These are phyloP conservation scores for Fusarium sp. DNA, from an alignment of 2,329 filamentous ascomycete genomes.

Conservation along the genomic window DNA sequence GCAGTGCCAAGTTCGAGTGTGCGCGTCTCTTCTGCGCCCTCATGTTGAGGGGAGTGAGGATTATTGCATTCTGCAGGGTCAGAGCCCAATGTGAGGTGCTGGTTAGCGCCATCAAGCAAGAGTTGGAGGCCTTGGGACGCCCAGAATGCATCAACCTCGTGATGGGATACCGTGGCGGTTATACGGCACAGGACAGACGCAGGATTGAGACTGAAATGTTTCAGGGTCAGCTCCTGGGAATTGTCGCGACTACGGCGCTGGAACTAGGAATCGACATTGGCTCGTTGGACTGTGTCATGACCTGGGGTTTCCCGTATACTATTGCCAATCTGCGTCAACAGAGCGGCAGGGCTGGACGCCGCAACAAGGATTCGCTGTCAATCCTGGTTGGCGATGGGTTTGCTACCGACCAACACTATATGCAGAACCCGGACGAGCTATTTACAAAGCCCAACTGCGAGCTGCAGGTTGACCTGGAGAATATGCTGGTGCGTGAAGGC, in stretches of 20 bases:
- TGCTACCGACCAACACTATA: slow-evolving; percentile 94
- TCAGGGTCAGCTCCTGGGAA: slow-evolving; percentile 90
- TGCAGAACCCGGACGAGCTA: slow-evolving; percentile 94
- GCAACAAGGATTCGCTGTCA: slow-evolving; percentile 93
- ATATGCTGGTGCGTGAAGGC: slow-evolving; percentile 90
- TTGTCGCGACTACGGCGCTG: slow-evolving; percentile 92
- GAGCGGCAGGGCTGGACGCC: slow-evolving; percentile 88
- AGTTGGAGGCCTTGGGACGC: slow-evolving; percentile 79
- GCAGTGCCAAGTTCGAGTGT: slow-evolving; percentile 85
- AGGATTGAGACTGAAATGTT: slow-evolving; percentile 97
- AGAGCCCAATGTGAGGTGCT: slow-evolving; percentile 90
- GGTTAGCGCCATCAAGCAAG: slow-evolving; percentile 81
- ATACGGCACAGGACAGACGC: slow-evolving; percentile 89
- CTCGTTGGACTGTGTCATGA: slow-evolving; percentile 91
- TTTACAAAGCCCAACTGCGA: slow-evolving; percentile 92
- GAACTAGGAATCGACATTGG: slow-evolving; percentile 97
- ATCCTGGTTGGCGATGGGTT: slow-evolving; percentile 91
- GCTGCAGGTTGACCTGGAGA: slow-evolving; percentile 90
- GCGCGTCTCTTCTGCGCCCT: slow-evolving; percentile 91
- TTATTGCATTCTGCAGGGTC: slow-evolving; percentile 92
- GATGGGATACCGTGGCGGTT: slow-evolving; percentile 96
- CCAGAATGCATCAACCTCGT: slow-evolving; percentile 81
- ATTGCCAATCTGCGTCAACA: slow-evolving; percentile 96
- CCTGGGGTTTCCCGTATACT: slow-evolving; percentile 93
- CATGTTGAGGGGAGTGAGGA: slow-evolving; percentile 86